Conservation (phyloP, 2,329 filamentous ascomycete genomes). For the Ascochyta koolunga region DNA sequence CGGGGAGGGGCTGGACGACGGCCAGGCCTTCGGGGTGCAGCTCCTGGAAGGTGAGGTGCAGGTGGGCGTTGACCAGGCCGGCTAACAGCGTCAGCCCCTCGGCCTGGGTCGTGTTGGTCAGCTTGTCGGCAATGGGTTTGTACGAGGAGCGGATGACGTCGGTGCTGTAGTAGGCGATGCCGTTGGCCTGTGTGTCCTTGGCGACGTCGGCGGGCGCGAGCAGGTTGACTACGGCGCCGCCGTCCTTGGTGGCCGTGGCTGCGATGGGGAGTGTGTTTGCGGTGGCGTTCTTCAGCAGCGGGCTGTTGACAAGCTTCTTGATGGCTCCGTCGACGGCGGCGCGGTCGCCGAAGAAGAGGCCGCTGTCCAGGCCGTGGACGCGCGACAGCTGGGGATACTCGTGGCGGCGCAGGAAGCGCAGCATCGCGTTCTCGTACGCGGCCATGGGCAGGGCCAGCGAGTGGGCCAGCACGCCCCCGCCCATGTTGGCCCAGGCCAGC, state of each 20-base stretch:
- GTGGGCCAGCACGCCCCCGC: conserved; percentile 78
- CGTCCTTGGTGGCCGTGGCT: conserved; percentile 57
- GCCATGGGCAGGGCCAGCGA: conserved; percentile 87
- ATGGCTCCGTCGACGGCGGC: conserved; percentile 52
- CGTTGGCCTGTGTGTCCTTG: conserved; percentile 67
- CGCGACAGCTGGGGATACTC: conserved; percentile 75
- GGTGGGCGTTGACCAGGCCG: conserved; percentile 79
- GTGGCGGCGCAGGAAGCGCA: conserved; percentile 75
- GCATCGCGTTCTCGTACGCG: conserved; percentile 70
- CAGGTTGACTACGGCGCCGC: conserved; percentile 67
- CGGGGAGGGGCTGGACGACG: conserved; percentile 78
- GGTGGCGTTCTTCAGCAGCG: conserved; percentile 61
- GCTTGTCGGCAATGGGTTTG: conserved; percentile 66
- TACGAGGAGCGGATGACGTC: conserved; percentile 68
- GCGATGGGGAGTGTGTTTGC: conserved; percentile 67
- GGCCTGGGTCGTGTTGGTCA: conserved; percentile 59
- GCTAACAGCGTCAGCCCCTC: conserved; percentile 71
- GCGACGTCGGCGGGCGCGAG: conserved; percentile 63
- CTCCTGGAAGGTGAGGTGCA: conserved; percentile 85
- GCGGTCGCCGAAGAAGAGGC: conserved; percentile 74
- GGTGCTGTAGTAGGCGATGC: conserved; percentile 79
- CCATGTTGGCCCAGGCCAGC: conserved; percentile 93
- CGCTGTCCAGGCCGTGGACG: conserved; percentile 73
- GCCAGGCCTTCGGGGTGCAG: conserved; percentile 77
- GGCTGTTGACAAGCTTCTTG: conserved; percentile 48